A percentile compares a stretch with the other conserved stretches of the same genome.
Evolutionary conservation across 106 monocot genomes (phyloP).

Genomic region (Dioscorea alata): DNA sequence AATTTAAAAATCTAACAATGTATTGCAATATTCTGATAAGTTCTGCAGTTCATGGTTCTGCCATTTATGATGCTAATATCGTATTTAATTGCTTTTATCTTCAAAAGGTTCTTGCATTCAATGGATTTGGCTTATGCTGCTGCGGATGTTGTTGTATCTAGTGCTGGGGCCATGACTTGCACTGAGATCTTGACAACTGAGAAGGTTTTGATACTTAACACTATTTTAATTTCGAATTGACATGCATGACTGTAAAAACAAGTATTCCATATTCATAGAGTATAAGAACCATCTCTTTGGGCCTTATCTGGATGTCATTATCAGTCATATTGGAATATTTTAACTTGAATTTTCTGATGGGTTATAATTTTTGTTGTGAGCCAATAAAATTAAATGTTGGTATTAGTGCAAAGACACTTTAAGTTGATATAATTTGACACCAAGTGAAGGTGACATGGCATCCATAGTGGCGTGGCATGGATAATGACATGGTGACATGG

Average conservation of each 20-base stretch:
- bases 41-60: neutral
- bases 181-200: constrained; percentile 76
- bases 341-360: neutral
- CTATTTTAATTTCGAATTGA: neutral
- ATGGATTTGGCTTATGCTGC: constrained; percentile 89
- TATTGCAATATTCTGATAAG: too few relatives aligned
- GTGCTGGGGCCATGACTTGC: constrained; percentile 81
- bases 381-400: too few relatives aligned
- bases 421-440: too few relatives aligned
- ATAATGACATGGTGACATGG: too few relatives aligned
- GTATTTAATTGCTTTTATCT: neutral
- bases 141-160: constrained; percentile 67
- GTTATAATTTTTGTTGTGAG: too few relatives aligned
- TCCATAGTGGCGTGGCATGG: too few relatives aligned
- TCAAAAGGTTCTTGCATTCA: constrained; percentile 60
- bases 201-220: constrained; percentile 58
- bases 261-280: too few relatives aligned
- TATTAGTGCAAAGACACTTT: too few relatives aligned
- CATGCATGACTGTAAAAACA: too few relatives aligned
- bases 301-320: neutral
- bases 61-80: neutral
- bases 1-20: too few relatives aligned
- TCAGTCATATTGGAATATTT: neutral
- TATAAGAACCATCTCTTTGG: too few relatives aligned
- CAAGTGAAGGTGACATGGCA: too few relatives aligned